phyloP scores from a whole-genome alignment of 768 basidiomycete species.

The Tylopilus sp. region DNA sequence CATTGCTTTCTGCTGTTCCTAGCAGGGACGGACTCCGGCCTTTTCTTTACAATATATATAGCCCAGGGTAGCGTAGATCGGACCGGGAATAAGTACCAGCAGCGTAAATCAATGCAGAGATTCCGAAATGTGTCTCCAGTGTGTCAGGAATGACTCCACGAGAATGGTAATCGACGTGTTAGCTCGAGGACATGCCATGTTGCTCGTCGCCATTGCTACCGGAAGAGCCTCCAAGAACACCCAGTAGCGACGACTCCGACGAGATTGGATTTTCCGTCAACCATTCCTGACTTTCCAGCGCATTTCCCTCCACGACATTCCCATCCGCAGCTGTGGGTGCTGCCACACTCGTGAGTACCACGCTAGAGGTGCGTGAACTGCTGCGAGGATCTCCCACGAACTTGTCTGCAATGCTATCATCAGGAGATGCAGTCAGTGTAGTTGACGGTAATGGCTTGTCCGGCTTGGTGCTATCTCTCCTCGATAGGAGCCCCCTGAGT shows the following conservation, averaged over 20 bases:
- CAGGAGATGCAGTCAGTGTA: slow-evolving; percentile 9
- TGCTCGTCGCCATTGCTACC: slow-evolving; percentile 9
- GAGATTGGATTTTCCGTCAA: slow-evolving; percentile 12
- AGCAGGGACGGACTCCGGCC: not conserved
- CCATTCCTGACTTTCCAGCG: slow-evolving; percentile 3
- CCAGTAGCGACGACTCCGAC: slow-evolving; percentile 1
- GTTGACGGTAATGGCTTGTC: slow-evolving; percentile 30
- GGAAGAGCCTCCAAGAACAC: not conserved
- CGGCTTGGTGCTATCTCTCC: slow-evolving; percentile 23
- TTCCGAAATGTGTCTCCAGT: not conserved
- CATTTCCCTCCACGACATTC: not conserved
- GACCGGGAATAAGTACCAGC: slow-evolving; percentile 11
- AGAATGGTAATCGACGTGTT: slow-evolving; percentile 15
- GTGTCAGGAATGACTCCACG: not conserved
- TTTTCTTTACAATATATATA: not conserved
- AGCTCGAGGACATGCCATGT: slow-evolving; percentile 5
- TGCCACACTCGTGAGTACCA: slow-evolving; percentile 8
- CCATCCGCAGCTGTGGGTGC: slow-evolving; percentile 1
- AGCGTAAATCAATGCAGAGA: slow-evolving; percentile 6
- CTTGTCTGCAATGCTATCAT: slow-evolving; percentile 13
- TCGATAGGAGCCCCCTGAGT: slow-evolving; percentile 36
- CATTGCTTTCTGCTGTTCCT: not conserved
- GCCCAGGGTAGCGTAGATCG: slow-evolving; percentile 14
- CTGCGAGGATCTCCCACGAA: slow-evolving; percentile 15
- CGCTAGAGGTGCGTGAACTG: slow-evolving; percentile 15